phyloP scores from a whole-genome alignment of 2,329 filamentous ascomycete genomes.

The Cordyceps fumosorosea region DNA sequence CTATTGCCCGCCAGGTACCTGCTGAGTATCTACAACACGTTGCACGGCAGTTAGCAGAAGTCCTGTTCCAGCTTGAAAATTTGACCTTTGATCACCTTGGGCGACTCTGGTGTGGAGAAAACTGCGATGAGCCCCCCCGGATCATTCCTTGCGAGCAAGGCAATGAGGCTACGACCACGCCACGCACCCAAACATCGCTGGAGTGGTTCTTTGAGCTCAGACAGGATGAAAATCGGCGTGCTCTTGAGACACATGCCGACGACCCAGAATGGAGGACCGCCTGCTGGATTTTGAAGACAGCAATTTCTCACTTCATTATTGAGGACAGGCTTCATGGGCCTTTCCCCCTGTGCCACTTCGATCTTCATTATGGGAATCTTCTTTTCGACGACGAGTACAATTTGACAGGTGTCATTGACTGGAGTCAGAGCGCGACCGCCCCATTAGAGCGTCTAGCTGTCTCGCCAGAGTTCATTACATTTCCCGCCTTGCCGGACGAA shows the following conservation, averaged over 20 bases:
- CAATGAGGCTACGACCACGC: neutral
- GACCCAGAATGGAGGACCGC: slow-evolving; percentile 24
- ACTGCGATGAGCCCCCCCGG: neutral
- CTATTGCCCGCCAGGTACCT: neutral
- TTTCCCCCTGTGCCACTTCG: slow-evolving; percentile 28
- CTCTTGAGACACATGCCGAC: neutral
- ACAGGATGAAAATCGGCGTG: neutral
- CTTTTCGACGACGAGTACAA: slow-evolving; percentile 36
- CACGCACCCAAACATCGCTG: neutral
- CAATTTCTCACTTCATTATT: slow-evolving; percentile 23
- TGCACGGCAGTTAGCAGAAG: neutral
- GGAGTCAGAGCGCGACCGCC: slow-evolving; percentile 27
- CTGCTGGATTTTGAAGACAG: slow-evolving; percentile 26
- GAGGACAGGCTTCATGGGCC: slow-evolving; percentile 26
- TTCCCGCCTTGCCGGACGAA: slow-evolving; percentile 21
- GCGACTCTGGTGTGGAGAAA: slow-evolving; percentile 11
- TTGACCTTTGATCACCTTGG: slow-evolving; percentile 11
- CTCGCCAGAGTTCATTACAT: slow-evolving; percentile 26
- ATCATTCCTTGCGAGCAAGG: too few species aligned
- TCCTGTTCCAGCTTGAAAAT: slow-evolving; percentile 14
- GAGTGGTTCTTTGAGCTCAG: neutral
- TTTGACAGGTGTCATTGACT: slow-evolving; percentile 30
- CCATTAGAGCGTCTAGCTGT: slow-evolving; percentile 30
- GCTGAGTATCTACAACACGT: neutral
- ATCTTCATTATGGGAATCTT: slow-evolving; percentile 32